phyloP scores from a whole-genome alignment of 129 eudicot species.

The Helichrysum umbraculigerum region DNA sequence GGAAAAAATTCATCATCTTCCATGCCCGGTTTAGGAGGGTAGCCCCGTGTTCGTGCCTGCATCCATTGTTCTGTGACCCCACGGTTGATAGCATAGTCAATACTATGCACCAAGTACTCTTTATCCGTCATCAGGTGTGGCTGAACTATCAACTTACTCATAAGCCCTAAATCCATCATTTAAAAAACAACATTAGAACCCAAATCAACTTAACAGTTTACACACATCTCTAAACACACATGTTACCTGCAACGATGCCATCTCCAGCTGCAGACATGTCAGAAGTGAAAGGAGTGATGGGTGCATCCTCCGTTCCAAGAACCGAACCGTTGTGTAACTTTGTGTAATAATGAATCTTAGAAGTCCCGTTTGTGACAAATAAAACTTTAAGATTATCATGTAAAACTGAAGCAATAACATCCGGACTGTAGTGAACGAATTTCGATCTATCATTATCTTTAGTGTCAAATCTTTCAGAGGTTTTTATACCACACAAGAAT shows the following conservation, averaged over 20 bases:
- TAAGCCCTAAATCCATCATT: conserved; percentile 49
- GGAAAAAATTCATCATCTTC: conserved; percentile 51
- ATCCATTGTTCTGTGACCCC: conserved; percentile 85
- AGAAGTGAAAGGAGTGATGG: conserved; percentile 71
- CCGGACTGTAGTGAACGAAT: conserved; percentile 69
- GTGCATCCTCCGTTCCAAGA: conserved; percentile 84
- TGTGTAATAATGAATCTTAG: conserved; percentile 87
- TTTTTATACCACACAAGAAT: conserved; percentile 72
- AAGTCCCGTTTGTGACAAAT: conserved; percentile 96
- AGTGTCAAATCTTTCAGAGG: conserved; percentile 68
- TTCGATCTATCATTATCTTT: conserved; percentile 61
- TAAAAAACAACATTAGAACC: conserved; percentile 17
- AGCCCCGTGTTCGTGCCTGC: conserved; percentile 62
- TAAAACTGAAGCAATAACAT: conserved; percentile 63
- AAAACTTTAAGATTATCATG: conserved; percentile 76
- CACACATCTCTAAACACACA: neutral
- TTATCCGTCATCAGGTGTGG: conserved; percentile 71
- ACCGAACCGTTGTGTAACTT: conserved; percentile 74
- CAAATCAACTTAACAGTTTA: neutral
- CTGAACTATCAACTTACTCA: conserved; percentile 74
- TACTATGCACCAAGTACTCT: conserved; percentile 58
- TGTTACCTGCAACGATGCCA: conserved; percentile 90
- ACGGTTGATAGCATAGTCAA: conserved; percentile 76
- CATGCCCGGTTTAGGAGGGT: conserved; percentile 73
- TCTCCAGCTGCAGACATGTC: conserved; percentile 95